Percentiles rank a stretch among this genome's conserved stretches.
These are phyloP conservation scores for Vaccinium vitisidaea DNA, from an alignment of 148 eudicot species.

Conservation along the genomic window DNA sequence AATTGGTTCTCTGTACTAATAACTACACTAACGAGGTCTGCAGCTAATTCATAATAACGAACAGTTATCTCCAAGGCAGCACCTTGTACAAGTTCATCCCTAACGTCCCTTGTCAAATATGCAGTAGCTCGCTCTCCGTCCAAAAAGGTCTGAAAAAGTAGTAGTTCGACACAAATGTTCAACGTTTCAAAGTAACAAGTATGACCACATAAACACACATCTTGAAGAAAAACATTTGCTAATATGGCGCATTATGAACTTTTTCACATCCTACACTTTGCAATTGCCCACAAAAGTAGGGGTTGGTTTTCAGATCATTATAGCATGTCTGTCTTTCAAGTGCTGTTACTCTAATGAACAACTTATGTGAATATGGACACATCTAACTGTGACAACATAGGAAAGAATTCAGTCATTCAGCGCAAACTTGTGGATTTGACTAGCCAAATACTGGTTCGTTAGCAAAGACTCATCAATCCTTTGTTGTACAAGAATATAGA, in stretches of 20 bases:
- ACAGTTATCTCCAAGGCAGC: slow-evolving; percentile 72
- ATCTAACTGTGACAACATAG: neutral
- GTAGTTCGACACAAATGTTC: neutral
- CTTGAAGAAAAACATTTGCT: neutral
- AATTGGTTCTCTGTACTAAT: slow-evolving; percentile 26
- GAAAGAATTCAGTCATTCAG: neutral
- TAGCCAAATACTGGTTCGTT: neutral
- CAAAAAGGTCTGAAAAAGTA: slow-evolving; percentile 53
- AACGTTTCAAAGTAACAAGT: neutral
- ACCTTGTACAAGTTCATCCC: slow-evolving; percentile 53
- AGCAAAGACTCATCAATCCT: neutral
- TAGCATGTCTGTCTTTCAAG: neutral
- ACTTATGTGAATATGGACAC: neutral
- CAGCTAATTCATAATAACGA: slow-evolving; percentile 62
- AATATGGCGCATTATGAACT: neutral
- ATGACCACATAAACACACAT: neutral
- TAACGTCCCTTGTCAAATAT: slow-evolving; percentile 54
- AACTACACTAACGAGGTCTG: slow-evolving; percentile 75
- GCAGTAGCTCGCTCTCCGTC: slow-evolving; percentile 70
- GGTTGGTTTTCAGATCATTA: neutral
- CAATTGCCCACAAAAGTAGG: neutral
- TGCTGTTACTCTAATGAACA: neutral
- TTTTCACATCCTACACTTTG: neutral
- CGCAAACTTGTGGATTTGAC: neutral
- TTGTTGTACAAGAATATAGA: too few species aligned